phyloP scores from a whole-genome alignment of 352 stramenopile species.

The Phytophthora constricta region DNA sequence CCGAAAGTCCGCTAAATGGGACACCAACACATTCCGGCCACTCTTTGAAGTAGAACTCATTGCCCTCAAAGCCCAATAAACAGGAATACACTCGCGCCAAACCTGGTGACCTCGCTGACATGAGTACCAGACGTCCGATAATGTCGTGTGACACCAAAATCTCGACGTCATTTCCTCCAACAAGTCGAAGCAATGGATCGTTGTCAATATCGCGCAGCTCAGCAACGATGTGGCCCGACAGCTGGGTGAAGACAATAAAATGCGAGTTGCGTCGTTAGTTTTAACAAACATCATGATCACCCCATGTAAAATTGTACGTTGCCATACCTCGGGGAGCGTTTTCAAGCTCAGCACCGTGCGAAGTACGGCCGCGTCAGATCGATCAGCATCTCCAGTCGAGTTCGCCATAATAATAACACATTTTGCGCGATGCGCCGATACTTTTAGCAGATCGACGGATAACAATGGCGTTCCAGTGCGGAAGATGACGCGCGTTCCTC shows the following conservation, averaged over 20 bases:
- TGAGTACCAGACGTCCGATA: constrained; percentile 88
- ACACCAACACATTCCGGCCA: constrained; percentile 83
- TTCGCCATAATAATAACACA: constrained; percentile 75
- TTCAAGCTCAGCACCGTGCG: constrained; percentile 77
- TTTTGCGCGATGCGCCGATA: constrained; percentile 61
- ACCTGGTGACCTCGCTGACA: constrained; percentile 82
- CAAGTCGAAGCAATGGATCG: constrained; percentile 75
- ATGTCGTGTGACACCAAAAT: constrained; percentile 90
- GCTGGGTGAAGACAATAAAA: constrained; percentile 26
- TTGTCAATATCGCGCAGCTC: constrained; percentile 92
- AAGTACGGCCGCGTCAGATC: constrained; percentile 69
- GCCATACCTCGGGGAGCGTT: constrained; percentile 53
- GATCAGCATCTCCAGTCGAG: constrained; percentile 63
- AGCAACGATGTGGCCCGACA: constrained; percentile 83
- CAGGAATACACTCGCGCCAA: constrained; percentile 73
- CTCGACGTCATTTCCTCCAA: constrained; percentile 81
- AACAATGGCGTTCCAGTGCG: constrained; percentile 71
- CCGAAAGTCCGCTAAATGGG: constrained; percentile 66
- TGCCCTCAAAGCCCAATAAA: constrained; percentile 87
- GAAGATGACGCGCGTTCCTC: constrained; percentile 74
- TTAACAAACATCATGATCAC: too few relatives aligned
- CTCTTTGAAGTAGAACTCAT: constrained; percentile 91
- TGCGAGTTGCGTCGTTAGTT: too few relatives aligned
- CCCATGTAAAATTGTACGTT: too few relatives aligned
- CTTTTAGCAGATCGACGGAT: constrained; percentile 75